Percentiles rank a stretch among this genome's conserved stretches.
These are phyloP conservation scores for Hygrocybe punicea DNA, from an alignment of 768 basidiomycete species.

Conservation along the genomic window DNA sequence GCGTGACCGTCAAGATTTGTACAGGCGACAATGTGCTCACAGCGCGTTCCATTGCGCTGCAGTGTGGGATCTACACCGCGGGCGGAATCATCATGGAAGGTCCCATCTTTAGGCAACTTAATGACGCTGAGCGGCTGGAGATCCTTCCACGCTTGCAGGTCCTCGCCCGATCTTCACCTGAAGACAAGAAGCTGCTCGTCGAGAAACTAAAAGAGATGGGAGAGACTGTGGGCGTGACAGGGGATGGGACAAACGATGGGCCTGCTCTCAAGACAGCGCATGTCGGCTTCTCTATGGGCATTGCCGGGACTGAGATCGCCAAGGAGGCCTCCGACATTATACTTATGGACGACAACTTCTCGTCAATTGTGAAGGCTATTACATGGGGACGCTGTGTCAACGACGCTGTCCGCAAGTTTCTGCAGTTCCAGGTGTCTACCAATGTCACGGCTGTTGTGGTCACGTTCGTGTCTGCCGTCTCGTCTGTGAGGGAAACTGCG, in stretches of 20 bases:
- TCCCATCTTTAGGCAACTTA: slow-evolving; percentile 82
- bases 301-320: slow-evolving; percentile 95
- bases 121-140: slow-evolving; percentile 64
- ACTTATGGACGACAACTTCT: slow-evolving; percentile 96
- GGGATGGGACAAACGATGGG: slow-evolving; percentile 97
- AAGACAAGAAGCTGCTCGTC: slow-evolving; percentile 94
- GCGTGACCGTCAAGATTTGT: slow-evolving; percentile 96
- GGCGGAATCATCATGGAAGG: slow-evolving; percentile 99
- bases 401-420: slow-evolving; percentile 94
- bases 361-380: slow-evolving; percentile 94
- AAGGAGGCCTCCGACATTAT: slow-evolving; percentile 99
- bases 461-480: slow-evolving; percentile 87
- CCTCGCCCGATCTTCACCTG: slow-evolving; percentile 93
- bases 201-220: slow-evolving; percentile 82
- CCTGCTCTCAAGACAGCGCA: slow-evolving; percentile 94
- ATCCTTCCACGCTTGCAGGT: slow-evolving; percentile 93
- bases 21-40: slow-evolving; percentile 97
- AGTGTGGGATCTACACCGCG: slow-evolving; percentile 91
- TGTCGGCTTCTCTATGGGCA: slow-evolving; percentile 96
- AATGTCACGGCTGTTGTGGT: slow-evolving; percentile 95
- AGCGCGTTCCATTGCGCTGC: slow-evolving; percentile 91
- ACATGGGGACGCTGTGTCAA: slow-evolving; percentile 99
- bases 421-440: slow-evolving; percentile 92
- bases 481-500: slow-evolving; percentile 69
- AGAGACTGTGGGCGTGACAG: slow-evolving; percentile 92